Evolutionary conservation across 805 yeast genomes (phyloP), one percentile per base, ranked within the genome.

Genomic region (Metschnikowia hibisci): DNA sequence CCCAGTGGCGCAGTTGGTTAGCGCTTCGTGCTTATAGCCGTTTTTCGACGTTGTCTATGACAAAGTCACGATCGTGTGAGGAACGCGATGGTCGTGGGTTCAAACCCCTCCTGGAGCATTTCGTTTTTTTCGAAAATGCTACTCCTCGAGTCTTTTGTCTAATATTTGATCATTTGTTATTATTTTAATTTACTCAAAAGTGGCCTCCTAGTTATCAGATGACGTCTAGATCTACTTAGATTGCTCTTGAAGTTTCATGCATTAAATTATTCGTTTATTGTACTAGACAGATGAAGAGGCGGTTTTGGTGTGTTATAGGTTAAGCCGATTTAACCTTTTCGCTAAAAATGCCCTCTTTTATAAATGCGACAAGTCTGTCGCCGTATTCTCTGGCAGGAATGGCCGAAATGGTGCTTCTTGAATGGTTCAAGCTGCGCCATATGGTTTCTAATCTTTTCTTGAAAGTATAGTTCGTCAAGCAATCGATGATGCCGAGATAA

Each of bases 401-500:
- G 0, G 99, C 95, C 52, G 96, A 86, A 3, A 95, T 81, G 3
- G 82, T 76, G 34, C 74, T 74, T 43, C 90, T 68, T 31, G 81
- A 75, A 57, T 87, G 86, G 29, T 77, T 76, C 20, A 93, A 54
- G 12, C 86, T 74, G 60, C 96, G 77, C 81, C 89, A 84, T 49
- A 87, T 78, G 0, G 98, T 91, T 59, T 93, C 99, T 35, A 89
- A 61, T 50, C 77, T 76, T 61, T 93, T 93, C 51, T 80, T 67
- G 16, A 82, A 63, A 0, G 86, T 80, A 55, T 87, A 87, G 50
- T 80, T 79, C 0, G 99, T 93, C 52, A 93, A 70, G 64, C 96
- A 91, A 60, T 93, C 99, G 50, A 93, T 93, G 30, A 93, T 83
- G 7, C 99, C 99, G 54, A 93, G 67, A 57, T 90, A 93, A 64